Evolutionary conservation across 176 grass and related monocot genomes (phyloP), one percentile per base, ranked within the genome.

Genomic region (Bromus sterilis): DNA sequence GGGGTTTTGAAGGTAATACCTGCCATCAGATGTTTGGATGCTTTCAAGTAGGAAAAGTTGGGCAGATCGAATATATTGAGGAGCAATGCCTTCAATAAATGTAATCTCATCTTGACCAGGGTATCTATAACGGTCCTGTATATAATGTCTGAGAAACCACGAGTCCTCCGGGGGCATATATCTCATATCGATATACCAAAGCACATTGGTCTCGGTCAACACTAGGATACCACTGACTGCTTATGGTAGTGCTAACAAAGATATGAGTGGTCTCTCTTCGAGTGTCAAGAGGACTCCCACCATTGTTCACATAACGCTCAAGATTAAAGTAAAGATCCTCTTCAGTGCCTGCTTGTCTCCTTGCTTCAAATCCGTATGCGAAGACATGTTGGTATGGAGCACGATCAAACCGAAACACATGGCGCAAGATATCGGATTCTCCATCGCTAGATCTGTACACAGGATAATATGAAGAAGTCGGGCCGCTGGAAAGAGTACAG

Each of bases 141-240:
- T n/a, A n/a, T n/a, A n/a, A n/a, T n/a, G n/a, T n/a, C n/a, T 30
- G 5, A 62, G 59, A 11, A 32, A 62, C 57, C 14, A 1, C 11
- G 1, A 78, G 62, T 1, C 76, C 78, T 3, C 78, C 78, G 21
- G 78, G 78, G n/a, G 78, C 78, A 80, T 69, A 80, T 69, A 80
- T 80, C 78, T 80, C 78, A 56, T 80, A 80, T 8, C 78, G 78
- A 2, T 69, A 80, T 11, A 80, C n/a, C n/a, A n/a, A n/a, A n/a
- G n/a, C n/a, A n/a, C n/a, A n/a, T n/a, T n/a, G n/a, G n/a, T 14
- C 9, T 2, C 28, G 21, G 0, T 26, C 20, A 4, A 68, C 62
- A 56, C 0, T 6, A 31, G 78, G 63, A 56, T 8, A 5, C 77
- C 77, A 79, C 2, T 2, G 5, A 6, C 41, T 79, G 9, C 77